Percentiles rank a stretch among this genome's conserved stretches.
Conservation (phyloP, 139 green algal species). For the Penium margaritaceum region DNA sequence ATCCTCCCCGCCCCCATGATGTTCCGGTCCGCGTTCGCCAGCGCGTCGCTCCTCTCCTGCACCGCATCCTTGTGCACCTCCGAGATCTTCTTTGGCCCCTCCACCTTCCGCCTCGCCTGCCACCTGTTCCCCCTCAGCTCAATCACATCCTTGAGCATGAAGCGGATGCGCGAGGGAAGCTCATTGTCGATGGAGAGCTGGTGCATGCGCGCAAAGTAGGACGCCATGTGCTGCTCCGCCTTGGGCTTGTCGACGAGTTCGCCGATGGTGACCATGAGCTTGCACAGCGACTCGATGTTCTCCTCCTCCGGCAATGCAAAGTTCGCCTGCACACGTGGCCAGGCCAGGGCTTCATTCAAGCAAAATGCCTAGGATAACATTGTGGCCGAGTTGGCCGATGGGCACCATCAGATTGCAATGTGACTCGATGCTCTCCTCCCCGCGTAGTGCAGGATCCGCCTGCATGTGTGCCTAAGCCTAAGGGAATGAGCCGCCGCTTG, state of each 20-base stretch:
- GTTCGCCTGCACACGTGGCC: too few relatives aligned
- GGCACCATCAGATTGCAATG: conserved; percentile 89
- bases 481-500: too few relatives aligned
- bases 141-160: conserved; percentile 54
- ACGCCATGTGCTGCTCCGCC: conserved; percentile 49
- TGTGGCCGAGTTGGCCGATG: conserved; percentile 44
- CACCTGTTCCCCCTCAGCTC: conserved; percentile 50
- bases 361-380: too few relatives aligned
- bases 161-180: conserved; percentile 47
- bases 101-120: conserved; percentile 49
- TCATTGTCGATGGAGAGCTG: conserved; percentile 30
- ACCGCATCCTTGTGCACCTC: conserved; percentile 53
- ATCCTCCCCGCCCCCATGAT: conserved; percentile 6
- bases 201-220: conserved; percentile 51
- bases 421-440: conserved; percentile 86
- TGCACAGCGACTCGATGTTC: conserved; percentile 93
- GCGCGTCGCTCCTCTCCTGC: conserved; percentile 19
- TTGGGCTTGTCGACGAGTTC: conserved; percentile 51
- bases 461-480: too few relatives aligned
- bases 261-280: conserved; percentile 80
- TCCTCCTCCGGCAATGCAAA: conserved; percentile 75
- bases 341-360: too few relatives aligned
- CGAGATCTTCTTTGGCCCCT: conserved; percentile 60
- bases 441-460: too few relatives aligned
- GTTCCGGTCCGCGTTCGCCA: conserved; percentile 27